Conservation (phyloP, 108 stramenopile genomes). For the Pseudonitzschia pungens region DNA sequence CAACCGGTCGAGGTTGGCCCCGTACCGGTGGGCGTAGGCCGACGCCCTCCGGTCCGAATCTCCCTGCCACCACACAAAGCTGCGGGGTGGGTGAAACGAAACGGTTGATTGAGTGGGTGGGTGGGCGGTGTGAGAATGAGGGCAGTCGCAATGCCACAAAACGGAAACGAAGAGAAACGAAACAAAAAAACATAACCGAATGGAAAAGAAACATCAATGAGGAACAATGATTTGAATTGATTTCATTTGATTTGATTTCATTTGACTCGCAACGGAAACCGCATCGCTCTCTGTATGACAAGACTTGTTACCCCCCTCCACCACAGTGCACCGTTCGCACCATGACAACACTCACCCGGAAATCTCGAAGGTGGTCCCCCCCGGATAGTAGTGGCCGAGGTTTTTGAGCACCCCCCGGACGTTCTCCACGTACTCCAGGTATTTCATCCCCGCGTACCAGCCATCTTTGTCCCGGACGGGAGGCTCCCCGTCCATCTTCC, state of each 20-base stretch:
- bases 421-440: conserved; percentile 29
- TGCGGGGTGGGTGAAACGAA: no score
- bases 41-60: conserved; percentile 27
- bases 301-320: neutral
- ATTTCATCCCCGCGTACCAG: conserved; percentile 35
- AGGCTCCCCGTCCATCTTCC: conserved; percentile 5
- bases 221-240: no score
- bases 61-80: conserved; percentile 50
- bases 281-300: no score
- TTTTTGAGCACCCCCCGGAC: conserved; percentile 26
- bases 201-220: no score
- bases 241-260: no score
- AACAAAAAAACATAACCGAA: no score
- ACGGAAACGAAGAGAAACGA: no score
- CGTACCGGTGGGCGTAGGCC: conserved; percentile 20
- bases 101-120: no score
- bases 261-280: no score
- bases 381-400: conserved; percentile 34
- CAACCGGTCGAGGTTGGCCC: conserved; percentile 25
- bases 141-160: no score
- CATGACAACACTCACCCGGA: conserved; percentile 12
- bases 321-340: neutral
- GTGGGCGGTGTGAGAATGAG: no score
- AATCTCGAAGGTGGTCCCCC: conserved; percentile 31
- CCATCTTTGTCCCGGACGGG: neutral